Evolutionary conservation across 139 green algal species (phyloP), one percentile per base, ranked within the genome.

Genomic region (Chlamydomonas sp.): DNA sequence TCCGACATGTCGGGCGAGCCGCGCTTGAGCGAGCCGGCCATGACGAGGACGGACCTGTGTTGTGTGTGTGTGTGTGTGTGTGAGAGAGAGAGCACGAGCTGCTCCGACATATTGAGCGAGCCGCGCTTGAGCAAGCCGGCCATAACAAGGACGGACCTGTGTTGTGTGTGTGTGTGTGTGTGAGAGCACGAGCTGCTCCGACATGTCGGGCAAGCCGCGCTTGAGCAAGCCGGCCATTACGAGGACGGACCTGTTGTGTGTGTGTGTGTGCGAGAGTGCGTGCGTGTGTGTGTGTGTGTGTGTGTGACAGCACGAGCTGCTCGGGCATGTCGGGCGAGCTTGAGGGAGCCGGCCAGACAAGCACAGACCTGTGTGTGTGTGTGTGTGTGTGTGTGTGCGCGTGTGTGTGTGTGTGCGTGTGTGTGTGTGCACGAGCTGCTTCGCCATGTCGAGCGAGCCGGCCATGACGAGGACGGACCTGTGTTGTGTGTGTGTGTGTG

Each of bases 391-490:
- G n/a, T n/a, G n/a, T n/a, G n/a, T n/a, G n/a, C n/a, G n/a, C n/a
- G 43, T 54, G 43, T 54, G 43, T 13, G 13, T 13, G 20, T 54
- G 43, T 54, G 43, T 54, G 43, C 16, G 20, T 13, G 13, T 13
- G 13, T 54, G 43, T 54, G 43, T 54, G 43, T 26, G 78, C 69
- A 95, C 87, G 54, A 93, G 74, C 61, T 84, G 72, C 78, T 95
- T 87, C 48, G 30, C 60, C 81, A 92, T 89, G 66, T 89, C 84
- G 30, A 92, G 75, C 10, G 74, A 76, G 61, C 89, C 89, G 8
- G 89, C 89, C 89, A 92, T 95, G 31, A 91, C 84, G 63, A 95
- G 85, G 73, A 95, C 89, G 20, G 72, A 81, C n/a, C n/a, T n/a
- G n/a, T n/a, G n/a, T n/a, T n/a, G n/a, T n/a, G n/a, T n/a, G n/a